Percentiles rank a stretch among this genome's conserved stretches.
phyloP scores from a whole-genome alignment of 1,284 basidiomycete species.

The Apiotrichum akiyoshidainum region DNA sequence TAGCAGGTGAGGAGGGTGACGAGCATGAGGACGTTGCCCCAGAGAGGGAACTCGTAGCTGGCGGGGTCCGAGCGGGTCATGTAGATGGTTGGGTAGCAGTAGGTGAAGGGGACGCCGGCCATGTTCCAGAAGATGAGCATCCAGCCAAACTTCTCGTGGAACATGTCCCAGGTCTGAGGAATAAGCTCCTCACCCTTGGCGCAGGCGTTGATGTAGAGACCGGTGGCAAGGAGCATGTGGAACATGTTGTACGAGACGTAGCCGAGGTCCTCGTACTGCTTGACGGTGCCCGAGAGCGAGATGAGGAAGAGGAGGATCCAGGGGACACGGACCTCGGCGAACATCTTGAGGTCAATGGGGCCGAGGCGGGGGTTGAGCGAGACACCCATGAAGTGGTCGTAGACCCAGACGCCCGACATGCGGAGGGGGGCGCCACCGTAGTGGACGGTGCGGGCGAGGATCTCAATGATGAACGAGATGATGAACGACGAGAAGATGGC shows the following conservation, averaged over 20 bases:
- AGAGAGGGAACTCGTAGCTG: slow-evolving; percentile 79
- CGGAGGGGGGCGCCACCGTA: slow-evolving; percentile 75
- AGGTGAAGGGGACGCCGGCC: slow-evolving; percentile 76
- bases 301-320: slow-evolving; percentile 96
- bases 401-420: slow-evolving; percentile 90
- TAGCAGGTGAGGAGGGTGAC: slow-evolving; percentile 76
- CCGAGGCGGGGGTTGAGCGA: slow-evolving; percentile 90
- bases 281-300: slow-evolving; percentile 85
- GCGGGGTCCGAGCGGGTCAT: slow-evolving; percentile 92
- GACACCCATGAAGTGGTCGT: slow-evolving; percentile 97
- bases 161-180: slow-evolving; percentile 99
- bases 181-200: slow-evolving; percentile 95
- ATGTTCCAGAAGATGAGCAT: slow-evolving; percentile 98
- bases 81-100: slow-evolving; percentile 95
- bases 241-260: slow-evolving; percentile 97
- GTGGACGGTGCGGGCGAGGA: slow-evolving; percentile 61
- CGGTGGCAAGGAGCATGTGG: slow-evolving; percentile 94
- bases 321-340: slow-evolving; percentile 95
- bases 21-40: slow-evolving; percentile 39
- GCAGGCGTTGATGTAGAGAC: slow-evolving; percentile 95
- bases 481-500: slow-evolving; percentile 87
- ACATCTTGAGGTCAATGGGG: slow-evolving; percentile 97
- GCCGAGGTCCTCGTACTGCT: slow-evolving; percentile 90
- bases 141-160: slow-evolving; percentile 92
- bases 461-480: slow-evolving; percentile 75